Evolutionary conservation across 2,329 filamentous ascomycete genomes (phyloP).

Genomic region (Nemania sp.): DNA sequence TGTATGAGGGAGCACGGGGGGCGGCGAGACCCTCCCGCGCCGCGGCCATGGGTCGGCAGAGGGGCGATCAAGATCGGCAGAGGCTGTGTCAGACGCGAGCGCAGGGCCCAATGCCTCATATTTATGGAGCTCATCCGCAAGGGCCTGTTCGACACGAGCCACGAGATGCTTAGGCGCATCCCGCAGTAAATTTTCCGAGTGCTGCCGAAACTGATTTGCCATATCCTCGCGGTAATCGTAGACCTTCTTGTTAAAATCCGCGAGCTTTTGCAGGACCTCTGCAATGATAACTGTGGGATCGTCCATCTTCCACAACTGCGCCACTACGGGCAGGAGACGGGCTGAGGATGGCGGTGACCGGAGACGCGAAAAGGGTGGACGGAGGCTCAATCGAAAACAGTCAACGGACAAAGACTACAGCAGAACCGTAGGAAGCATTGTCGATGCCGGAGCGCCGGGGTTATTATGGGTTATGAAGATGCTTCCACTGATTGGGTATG

Average conservation of each 20-base stretch:
- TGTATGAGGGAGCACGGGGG: slow-evolving; percentile 56
- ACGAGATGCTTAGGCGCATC: slow-evolving; percentile 61
- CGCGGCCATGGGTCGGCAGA: slow-evolving; percentile 43
- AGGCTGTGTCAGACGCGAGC: slow-evolving; percentile 46
- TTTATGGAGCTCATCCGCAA: slow-evolving; percentile 58
- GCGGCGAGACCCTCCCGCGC: slow-evolving; percentile 52
- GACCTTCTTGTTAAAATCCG: slow-evolving; percentile 69
- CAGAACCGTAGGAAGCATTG: slow-evolving; percentile 28
- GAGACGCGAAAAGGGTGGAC: slow-evolving; percentile 20
- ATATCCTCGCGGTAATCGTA: slow-evolving; percentile 68
- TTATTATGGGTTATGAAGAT: background rate
- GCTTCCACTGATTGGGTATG: background rate
- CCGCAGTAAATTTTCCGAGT: slow-evolving; percentile 64
- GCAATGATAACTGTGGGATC: slow-evolving; percentile 60
- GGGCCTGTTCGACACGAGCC: slow-evolving; percentile 59
- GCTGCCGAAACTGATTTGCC: slow-evolving; percentile 67
- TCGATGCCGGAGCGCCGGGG: slow-evolving; percentile 7
- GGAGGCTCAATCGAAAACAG: slow-evolving; percentile 24
- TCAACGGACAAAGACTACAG: slow-evolving; percentile 28
- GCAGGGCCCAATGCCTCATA: slow-evolving; percentile 61
- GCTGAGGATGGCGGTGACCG: slow-evolving; percentile 11
- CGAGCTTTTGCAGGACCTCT: slow-evolving; percentile 65
- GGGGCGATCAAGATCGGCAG: slow-evolving; percentile 35
- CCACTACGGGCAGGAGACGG: slow-evolving; percentile 22
- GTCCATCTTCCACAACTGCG: slow-evolving; percentile 35